phyloP scores from a whole-genome alignment of 2,329 filamentous ascomycete species.

The Fusarium avenaceum region DNA sequence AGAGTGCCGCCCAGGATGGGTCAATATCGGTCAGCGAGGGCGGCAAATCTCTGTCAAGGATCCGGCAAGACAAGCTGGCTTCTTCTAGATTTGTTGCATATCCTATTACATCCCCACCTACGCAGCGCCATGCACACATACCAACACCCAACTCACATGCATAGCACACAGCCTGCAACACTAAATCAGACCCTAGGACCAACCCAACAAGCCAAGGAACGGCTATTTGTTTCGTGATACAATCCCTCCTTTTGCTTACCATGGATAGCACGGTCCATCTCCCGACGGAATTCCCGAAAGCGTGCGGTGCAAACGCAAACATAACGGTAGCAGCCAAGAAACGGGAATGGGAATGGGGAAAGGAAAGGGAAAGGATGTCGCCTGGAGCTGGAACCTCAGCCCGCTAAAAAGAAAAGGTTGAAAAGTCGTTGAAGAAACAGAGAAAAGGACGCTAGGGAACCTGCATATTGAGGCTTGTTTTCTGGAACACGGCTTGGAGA shows the following conservation, averaged over 20 bases:
- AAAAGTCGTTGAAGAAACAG: slow-evolving; percentile 18
- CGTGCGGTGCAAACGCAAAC: slow-evolving; percentile 21
- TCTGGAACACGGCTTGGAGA: slow-evolving; percentile 30
- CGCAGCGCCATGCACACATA: neutral
- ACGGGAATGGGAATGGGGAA: neutral
- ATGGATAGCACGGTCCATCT: slow-evolving; percentile 21
- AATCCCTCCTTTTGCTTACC: neutral
- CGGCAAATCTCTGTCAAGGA: slow-evolving; percentile 21
- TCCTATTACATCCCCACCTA: neutral
- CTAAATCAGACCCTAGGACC: neutral
- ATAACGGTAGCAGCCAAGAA: slow-evolving; percentile 6
- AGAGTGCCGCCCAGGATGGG: neutral
- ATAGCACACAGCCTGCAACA: neutral
- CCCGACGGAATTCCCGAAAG: slow-evolving; percentile 19
- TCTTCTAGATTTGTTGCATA: neutral
- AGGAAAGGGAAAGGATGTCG: slow-evolving; percentile 2
- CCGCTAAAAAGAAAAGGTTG: slow-evolving; percentile 24
- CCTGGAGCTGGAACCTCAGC: slow-evolving; percentile 32
- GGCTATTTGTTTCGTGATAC: slow-evolving; percentile 3
- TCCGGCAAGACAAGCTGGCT: slow-evolving; percentile 8
- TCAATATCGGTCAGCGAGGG: neutral
- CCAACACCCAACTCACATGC: neutral
- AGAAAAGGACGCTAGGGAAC: slow-evolving; percentile 13
- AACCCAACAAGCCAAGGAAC: slow-evolving; percentile 10
- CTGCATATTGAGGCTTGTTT: slow-evolving; percentile 30